These are phyloP conservation scores for Neopestalotiopsis sp. DNA, from an alignment of 2,329 filamentous ascomycete genomes.

Conservation along the genomic window DNA sequence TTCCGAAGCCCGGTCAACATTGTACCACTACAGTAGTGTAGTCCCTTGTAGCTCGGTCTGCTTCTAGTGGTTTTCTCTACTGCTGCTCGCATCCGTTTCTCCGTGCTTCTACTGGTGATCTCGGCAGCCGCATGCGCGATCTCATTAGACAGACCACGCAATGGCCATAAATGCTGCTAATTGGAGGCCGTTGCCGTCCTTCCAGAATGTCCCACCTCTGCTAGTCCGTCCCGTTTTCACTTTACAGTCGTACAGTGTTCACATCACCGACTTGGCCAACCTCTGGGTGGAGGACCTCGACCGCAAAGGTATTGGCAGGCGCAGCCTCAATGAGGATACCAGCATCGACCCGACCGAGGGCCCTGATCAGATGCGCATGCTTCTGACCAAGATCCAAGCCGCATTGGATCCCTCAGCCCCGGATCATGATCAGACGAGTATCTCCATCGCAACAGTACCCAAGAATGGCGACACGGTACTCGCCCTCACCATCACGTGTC, in stretches of 20 bases:
- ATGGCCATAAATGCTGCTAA: slow-evolving; percentile 28
- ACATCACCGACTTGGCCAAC: slow-evolving; percentile 73
- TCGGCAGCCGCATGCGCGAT: background rate
- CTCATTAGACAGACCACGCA: background rate
- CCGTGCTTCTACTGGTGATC: background rate
- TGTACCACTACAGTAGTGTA: background rate
- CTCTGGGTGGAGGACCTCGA: slow-evolving; percentile 75
- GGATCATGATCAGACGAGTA: slow-evolving; percentile 48
- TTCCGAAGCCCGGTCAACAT: background rate
- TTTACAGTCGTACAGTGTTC: slow-evolving; percentile 63
- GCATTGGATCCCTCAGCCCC: slow-evolving; percentile 53
- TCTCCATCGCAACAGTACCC: slow-evolving; percentile 45
- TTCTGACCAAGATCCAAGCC: slow-evolving; percentile 66
- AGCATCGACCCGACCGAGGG: slow-evolving; percentile 74
- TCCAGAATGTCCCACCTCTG: slow-evolving; percentile 58
- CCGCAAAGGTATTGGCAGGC: slow-evolving; percentile 63
- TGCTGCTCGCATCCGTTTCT: background rate
- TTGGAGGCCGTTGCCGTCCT: slow-evolving; percentile 56
- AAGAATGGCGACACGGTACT: slow-evolving; percentile 43
- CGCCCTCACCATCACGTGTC: slow-evolving; percentile 61
- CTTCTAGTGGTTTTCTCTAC: background rate
- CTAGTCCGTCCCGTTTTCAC: slow-evolving; percentile 65
- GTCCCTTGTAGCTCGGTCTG: background rate
- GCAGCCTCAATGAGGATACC: slow-evolving; percentile 67
- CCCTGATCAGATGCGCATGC: slow-evolving; percentile 67